Percentiles rank a stretch among this genome's conserved stretches.
These are phyloP conservation scores for Phyllosticta citrichinensis DNA, from an alignment of 2,329 filamentous ascomycete genomes.

Conservation along the genomic window DNA sequence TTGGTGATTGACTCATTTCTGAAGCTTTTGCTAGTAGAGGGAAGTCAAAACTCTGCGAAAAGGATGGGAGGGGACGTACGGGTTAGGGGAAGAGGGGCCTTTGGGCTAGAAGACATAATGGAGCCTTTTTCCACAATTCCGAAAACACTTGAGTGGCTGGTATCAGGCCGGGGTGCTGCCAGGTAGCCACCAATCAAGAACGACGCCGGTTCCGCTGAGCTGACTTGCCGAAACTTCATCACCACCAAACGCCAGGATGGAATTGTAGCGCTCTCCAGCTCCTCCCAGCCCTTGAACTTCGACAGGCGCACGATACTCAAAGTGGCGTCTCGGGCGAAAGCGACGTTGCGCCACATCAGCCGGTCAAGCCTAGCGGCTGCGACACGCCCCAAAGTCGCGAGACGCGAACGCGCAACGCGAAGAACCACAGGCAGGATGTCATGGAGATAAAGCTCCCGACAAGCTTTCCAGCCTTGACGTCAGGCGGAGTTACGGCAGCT, in stretches of 20 bases:
- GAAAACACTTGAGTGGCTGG: too few species aligned
- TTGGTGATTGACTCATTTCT: not conserved
- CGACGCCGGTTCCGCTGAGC: not conserved
- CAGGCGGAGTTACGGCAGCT: too few species aligned
- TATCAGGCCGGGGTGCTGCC: not conserved
- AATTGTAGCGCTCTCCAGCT: not conserved
- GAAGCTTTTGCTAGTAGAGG: not conserved
- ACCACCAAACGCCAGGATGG: not conserved
- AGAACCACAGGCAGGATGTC: too few species aligned
- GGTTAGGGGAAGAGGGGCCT: not conserved
- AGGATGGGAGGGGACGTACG: not conserved
- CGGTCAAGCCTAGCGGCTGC: not conserved
- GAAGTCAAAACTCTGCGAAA: not conserved
- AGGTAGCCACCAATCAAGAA: not conserved
- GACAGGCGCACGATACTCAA: not conserved
- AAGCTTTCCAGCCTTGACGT: too few species aligned
- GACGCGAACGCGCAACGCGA: too few species aligned
- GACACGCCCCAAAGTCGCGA: not conserved
- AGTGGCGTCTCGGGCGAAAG: not conserved
- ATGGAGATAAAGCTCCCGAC: too few species aligned
- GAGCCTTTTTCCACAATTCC: too few species aligned
- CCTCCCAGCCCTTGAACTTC: not conserved
- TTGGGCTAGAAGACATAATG: not conserved
- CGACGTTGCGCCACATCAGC: not conserved
- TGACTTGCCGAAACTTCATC: not conserved